A percentile compares a stretch with the other conserved stretches of the same genome.
These are phyloP conservation scores for Candida glucosophila DNA, from an alignment of 1,139 yeast species.

Conservation along the genomic window DNA sequence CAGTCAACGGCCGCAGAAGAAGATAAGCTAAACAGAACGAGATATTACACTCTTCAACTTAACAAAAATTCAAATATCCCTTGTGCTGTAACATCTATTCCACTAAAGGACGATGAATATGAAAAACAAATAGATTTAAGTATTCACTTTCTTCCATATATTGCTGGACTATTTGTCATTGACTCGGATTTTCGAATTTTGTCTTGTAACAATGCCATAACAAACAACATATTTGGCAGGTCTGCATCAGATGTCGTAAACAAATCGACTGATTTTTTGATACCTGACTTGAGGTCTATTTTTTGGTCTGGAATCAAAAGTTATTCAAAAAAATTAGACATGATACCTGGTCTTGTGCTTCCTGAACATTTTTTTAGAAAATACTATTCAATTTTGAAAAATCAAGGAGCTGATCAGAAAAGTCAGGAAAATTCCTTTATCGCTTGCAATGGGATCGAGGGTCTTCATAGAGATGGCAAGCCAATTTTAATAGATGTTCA, in stretches of 20 bases:
- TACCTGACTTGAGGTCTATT: conserved; percentile 59
- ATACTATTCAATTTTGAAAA: conserved; percentile 24
- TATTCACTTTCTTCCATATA: conserved; percentile 72
- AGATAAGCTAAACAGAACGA: conserved; percentile 42
- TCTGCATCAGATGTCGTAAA: conserved; percentile 39
- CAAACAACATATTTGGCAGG: conserved; percentile 71
- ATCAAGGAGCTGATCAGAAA: conserved; percentile 7
- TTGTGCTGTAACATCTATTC: conserved; percentile 62
- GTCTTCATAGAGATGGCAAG: conserved; percentile 63
- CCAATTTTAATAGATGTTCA: conserved; percentile 66
- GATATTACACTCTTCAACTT: conserved; percentile 56
- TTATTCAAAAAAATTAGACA: conserved; percentile 24
- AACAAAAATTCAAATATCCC: conserved; percentile 43
- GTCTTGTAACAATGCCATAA: conserved; percentile 72
- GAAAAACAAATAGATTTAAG: conserved; percentile 43
- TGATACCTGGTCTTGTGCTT: conserved; percentile 52
- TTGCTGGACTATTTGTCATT: conserved; percentile 80
- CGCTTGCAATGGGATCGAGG: conserved; percentile 58
- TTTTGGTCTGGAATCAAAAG: conserved; percentile 40
- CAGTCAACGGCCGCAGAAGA: conserved; percentile 27
- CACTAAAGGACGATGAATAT: conserved; percentile 28
- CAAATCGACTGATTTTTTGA: conserved; percentile 43
- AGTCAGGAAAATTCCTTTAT: conserved; percentile 41
- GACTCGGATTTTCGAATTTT: conserved; percentile 42
- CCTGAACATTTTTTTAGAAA: conserved; percentile 88